phyloP scores from a whole-genome alignment of 2,329 filamentous ascomycete genomes.

The Penicillium rolfsii region DNA sequence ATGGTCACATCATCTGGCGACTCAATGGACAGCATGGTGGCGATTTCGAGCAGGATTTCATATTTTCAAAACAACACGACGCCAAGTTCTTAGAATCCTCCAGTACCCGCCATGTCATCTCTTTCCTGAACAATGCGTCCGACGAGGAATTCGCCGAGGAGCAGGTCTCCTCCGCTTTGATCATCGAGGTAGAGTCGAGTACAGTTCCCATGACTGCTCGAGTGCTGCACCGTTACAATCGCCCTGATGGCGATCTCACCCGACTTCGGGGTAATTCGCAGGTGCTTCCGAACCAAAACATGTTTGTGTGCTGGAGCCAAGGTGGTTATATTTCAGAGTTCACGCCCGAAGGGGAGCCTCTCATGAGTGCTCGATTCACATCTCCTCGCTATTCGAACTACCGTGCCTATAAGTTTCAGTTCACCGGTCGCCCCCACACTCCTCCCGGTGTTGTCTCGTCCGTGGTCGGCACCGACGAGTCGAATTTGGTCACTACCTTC shows the following conservation, averaged over 20 bases:
- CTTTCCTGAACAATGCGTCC: slow-evolving; percentile 40
- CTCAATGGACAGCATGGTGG: slow-evolving; percentile 37
- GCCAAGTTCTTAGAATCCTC: slow-evolving; percentile 37
- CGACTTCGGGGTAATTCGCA: slow-evolving; percentile 42
- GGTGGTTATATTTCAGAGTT: slow-evolving; percentile 41
- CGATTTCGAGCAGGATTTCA: slow-evolving; percentile 38
- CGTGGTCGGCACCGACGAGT: slow-evolving; percentile 32
- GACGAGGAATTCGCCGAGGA: slow-evolving; percentile 36
- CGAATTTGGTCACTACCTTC: slow-evolving; percentile 34
- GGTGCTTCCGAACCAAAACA: slow-evolving; percentile 39
- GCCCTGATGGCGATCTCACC: slow-evolving; percentile 38
- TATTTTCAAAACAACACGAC: slow-evolving; percentile 45
- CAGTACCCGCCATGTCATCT: slow-evolving; percentile 37
- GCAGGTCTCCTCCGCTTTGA: slow-evolving; percentile 32
- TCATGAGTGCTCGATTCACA: slow-evolving; percentile 40
- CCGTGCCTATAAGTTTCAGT: slow-evolving; percentile 45
- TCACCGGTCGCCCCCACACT: slow-evolving; percentile 36
- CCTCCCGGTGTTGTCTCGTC: slow-evolving; percentile 38
- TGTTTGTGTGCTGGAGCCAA: slow-evolving; percentile 42
- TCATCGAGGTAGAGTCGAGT: slow-evolving; percentile 36
- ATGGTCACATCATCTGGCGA: slow-evolving; percentile 44
- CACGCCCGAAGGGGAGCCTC: slow-evolving; percentile 32
- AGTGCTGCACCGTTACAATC: slow-evolving; percentile 33
- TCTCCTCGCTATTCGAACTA: slow-evolving; percentile 42
- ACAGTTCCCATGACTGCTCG: slow-evolving; percentile 33